Conservation (phyloP, 2,329 filamentous ascomycete genomes). For the Trichoderma sp. region DNA sequence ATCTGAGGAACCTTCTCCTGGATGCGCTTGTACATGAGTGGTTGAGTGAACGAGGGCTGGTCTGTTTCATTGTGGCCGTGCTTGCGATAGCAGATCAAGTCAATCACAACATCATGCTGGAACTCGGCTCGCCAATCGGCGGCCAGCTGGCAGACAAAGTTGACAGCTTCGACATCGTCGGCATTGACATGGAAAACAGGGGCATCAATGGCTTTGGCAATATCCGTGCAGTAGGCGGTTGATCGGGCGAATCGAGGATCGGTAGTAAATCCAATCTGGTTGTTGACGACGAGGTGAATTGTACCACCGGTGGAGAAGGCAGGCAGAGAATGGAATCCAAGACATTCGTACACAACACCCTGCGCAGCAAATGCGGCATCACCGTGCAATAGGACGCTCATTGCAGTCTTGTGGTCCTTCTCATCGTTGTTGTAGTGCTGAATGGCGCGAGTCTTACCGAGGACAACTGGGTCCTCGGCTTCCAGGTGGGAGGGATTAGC, state of each 20-base stretch:
- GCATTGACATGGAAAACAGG: conserved; percentile 99
- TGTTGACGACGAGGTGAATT: conserved; percentile 96
- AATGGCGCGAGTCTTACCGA: conserved; percentile 96
- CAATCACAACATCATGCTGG: conserved; percentile 96
- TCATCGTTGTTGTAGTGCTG: conserved; percentile 99
- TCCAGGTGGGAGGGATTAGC: conserved; percentile 98
- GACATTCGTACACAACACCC: conserved; percentile 96
- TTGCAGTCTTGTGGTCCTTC: conserved; percentile 79
- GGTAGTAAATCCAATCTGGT: conserved; percentile 99
- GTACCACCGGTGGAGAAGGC: conserved; percentile 97
- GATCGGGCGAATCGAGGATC: conserved; percentile 96
- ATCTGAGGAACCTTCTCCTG: conserved; percentile 78
- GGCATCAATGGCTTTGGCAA: conserved; percentile 97
- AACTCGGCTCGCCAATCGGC: conserved; percentile 98
- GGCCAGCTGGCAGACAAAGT: conserved; percentile 95
- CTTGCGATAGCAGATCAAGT: conserved; percentile 98
- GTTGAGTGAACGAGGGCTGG: conserved; percentile 99
- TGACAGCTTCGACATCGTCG: conserved; percentile 96
- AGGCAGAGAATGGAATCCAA: conserved; percentile 94
- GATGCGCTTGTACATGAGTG: conserved; percentile 99
- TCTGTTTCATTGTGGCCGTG: conserved; percentile 99
- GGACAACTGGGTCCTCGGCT: conserved; percentile 94
- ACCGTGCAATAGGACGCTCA: conserved; percentile 94
- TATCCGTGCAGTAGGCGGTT: conserved; percentile 98
- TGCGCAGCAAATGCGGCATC: conserved; percentile 96